Percentiles rank a stretch among this genome's conserved stretches.
Conservation (phyloP, 2,329 filamentous ascomycete species). For the Pyricularia grisea region DNA sequence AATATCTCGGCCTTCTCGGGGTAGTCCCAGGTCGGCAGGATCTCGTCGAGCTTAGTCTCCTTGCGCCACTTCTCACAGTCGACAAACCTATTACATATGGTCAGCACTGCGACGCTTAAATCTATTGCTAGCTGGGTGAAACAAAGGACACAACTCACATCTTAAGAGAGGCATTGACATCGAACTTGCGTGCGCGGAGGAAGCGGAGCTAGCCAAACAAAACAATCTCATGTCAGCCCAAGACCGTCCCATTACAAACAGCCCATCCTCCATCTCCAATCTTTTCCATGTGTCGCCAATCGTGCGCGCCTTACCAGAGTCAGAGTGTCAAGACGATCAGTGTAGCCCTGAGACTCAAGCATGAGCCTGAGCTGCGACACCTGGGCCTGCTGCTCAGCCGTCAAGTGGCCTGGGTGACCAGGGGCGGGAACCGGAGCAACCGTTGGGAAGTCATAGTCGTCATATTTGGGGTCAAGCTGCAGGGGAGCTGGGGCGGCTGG, state of each 20-base stretch:
- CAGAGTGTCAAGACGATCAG: constrained; percentile 79
- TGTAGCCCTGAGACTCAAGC: constrained; percentile 78
- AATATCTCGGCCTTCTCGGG: constrained; percentile 74
- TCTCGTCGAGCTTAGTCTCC: constrained; percentile 74
- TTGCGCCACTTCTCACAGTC: constrained; percentile 88
- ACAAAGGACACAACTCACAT: constrained; percentile 56
- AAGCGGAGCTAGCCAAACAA: constrained; percentile 61
- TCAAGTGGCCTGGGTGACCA: constrained; percentile 85
- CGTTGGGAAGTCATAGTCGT: constrained; percentile 89
- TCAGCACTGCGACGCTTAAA: neutral
- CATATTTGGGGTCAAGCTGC: constrained; percentile 80
- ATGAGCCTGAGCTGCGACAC: constrained; percentile 75
- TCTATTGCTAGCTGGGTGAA: constrained; percentile 1
- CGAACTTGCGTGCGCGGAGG: constrained; percentile 90
- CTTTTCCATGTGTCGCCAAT: neutral
- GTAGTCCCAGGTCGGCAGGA: constrained; percentile 76
- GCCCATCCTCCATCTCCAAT: neutral
- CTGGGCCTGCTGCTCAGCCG: constrained; percentile 77
- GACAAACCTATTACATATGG: constrained; percentile 59
- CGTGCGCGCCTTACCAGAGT: constrained; percentile 56
- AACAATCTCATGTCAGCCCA: neutral
- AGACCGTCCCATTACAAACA: neutral
- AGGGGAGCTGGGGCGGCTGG: constrained; percentile 19
- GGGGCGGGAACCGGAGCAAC: constrained; percentile 57
- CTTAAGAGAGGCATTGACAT: constrained; percentile 70